Evolutionary conservation across 257 asterid genomes (phyloP).

Genomic region (Solanum rostratum): DNA sequence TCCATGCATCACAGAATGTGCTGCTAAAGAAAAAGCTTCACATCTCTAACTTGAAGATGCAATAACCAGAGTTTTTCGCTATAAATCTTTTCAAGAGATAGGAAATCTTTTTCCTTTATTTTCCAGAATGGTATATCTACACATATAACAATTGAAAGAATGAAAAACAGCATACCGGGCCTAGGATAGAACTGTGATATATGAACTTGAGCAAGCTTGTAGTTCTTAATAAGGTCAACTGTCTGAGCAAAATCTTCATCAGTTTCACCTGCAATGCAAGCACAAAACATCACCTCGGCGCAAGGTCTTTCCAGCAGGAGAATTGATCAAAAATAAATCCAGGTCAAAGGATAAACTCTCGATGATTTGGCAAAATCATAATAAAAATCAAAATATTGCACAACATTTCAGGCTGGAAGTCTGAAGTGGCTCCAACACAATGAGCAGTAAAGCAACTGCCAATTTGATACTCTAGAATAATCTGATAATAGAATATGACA

Average conservation of each 20-base stretch:
- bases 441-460: not conserved
- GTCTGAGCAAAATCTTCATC: slow-evolving; percentile 82
- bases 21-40: not conserved
- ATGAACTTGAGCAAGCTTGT: slow-evolving; percentile 85
- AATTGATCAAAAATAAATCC: not conserved
- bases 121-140: not conserved
- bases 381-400: not conserved
- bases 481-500: not conserved
- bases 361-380: not conserved
- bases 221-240: slow-evolving; percentile 63
- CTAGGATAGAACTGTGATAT: slow-evolving; percentile 92
- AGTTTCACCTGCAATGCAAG: slow-evolving; percentile 65
- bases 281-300: not conserved
- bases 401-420: not conserved
- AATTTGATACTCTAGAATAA: not conserved
- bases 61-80: not conserved
- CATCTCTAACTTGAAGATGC: not conserved
- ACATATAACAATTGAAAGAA: not conserved
- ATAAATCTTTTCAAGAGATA: not conserved
- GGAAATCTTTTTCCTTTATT: not conserved
- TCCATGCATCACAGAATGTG: not conserved
- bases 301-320: not conserved
- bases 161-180: slow-evolving; percentile 48
- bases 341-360: not conserved
- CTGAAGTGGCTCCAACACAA: not conserved